Conservation (phyloP, 108 stramenopile species). For the Conticribra weissflogii region DNA sequence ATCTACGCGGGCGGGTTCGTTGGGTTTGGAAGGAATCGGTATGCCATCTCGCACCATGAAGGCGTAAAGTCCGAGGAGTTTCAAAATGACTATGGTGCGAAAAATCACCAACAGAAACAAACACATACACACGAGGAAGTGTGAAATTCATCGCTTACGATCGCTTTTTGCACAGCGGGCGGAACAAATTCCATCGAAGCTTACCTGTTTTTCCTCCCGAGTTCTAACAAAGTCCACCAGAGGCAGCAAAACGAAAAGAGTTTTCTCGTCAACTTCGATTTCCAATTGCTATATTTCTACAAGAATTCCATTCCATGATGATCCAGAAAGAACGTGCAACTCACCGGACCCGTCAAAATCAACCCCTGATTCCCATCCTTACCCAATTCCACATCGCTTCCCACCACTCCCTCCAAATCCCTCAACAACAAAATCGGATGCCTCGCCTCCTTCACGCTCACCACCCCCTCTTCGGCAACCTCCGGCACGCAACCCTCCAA, state of each 20-base stretch:
- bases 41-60: conserved; percentile 89
- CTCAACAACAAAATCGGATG: conserved; percentile 90
- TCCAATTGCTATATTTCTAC: too few species aligned
- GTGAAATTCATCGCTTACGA: too few species aligned
- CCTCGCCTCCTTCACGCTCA: conserved; percentile 74
- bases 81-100: conserved; percentile 75
- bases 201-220: conserved; percentile 89
- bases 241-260: too few species aligned
- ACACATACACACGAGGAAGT: too few species aligned
- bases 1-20: conserved; percentile 73
- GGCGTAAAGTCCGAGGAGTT: conserved; percentile 89
- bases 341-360: conserved; percentile 85
- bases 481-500: conserved; percentile 76
- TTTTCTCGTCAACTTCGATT: too few species aligned
- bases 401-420: conserved; percentile 74
- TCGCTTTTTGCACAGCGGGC: too few species aligned
- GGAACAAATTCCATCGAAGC: too few species aligned
- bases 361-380: conserved; percentile 75
- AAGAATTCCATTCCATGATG: conserved; percentile 49
- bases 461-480: conserved; percentile 83
- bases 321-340: too few species aligned
- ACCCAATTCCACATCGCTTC: conserved; percentile 87
- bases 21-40: conserved; percentile 70
- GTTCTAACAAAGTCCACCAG: too few species aligned
- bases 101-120: too few species aligned